Evolutionary conservation across 2,329 filamentous ascomycete species (phyloP).

Genomic region (Aureobasidium uvarum): DNA sequence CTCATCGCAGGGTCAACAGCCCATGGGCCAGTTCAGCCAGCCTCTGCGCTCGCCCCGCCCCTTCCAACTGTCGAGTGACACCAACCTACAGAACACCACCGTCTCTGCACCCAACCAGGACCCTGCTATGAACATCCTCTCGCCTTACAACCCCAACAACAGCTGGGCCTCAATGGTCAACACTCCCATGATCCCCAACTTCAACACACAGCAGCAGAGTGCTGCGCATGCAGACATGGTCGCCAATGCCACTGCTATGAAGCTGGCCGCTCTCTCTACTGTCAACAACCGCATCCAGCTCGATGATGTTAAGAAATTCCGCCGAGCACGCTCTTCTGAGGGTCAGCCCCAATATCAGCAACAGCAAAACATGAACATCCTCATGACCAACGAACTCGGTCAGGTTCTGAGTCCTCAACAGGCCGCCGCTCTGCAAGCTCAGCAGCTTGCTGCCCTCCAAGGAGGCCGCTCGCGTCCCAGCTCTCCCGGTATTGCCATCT

Average conservation of each 20-base stretch:
- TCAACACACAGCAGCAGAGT: constrained; percentile 57
- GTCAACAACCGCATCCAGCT: constrained; percentile 98
- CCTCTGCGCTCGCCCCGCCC: constrained; percentile 80
- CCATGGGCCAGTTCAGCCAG: constrained; percentile 94
- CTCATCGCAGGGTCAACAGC: constrained; percentile 63
- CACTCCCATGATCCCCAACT: constrained; percentile 90
- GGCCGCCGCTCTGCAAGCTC: constrained; percentile 57
- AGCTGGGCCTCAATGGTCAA: constrained; percentile 99
- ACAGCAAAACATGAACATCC: constrained; percentile 62
- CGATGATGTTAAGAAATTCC: constrained; percentile 95
- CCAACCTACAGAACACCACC: constrained; percentile 78
- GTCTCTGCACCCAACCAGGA: constrained; percentile 67
- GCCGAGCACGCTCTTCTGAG: constrained; percentile 85
- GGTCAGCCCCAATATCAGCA: constrained; percentile 60
- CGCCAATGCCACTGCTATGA: constrained; percentile 98
- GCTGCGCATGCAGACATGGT: constrained; percentile 91
- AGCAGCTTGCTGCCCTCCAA: constrained; percentile 80
- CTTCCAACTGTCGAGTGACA: constrained; percentile 62
- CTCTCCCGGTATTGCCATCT: constrained; percentile 84
- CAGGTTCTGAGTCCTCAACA: constrained; percentile 70
- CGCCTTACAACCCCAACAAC: constrained; percentile 77
- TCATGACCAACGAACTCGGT: constrained; percentile 89
- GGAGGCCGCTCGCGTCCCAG: constrained; percentile 75
- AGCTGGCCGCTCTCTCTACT: constrained; percentile 91
- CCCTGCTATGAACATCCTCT: constrained; percentile 72